A percentile compares a stretch with the other conserved stretches of the same genome.
phyloP scores from a whole-genome alignment of 768 basidiomycete genomes.

The Auriscalpium orientale region DNA sequence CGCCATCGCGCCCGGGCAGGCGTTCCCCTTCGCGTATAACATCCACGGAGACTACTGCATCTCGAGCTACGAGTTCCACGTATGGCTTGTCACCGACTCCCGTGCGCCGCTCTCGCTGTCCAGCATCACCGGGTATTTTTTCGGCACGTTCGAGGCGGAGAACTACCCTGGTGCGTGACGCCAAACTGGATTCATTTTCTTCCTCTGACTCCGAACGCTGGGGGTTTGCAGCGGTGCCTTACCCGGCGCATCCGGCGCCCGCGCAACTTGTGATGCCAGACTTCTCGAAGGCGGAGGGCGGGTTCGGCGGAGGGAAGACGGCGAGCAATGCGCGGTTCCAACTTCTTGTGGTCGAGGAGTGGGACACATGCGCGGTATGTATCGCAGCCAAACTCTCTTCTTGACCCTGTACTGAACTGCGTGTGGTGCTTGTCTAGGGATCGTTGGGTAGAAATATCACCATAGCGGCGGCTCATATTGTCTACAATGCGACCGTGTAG shows the following conservation, averaged over 20 bases:
- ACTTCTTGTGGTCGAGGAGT: slow-evolving; percentile 37
- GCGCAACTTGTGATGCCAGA: slow-evolving; percentile 36
- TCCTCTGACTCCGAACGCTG: background rate
- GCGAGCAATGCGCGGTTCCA: slow-evolving; percentile 28
- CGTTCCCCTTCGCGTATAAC: slow-evolving; percentile 34
- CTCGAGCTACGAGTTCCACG: slow-evolving; percentile 35
- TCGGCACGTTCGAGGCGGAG: slow-evolving; percentile 35
- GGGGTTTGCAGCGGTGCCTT: slow-evolving; percentile 31
- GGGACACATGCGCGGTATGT: slow-evolving; percentile 29
- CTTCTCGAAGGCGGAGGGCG: slow-evolving; percentile 33
- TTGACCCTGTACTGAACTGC: no score
- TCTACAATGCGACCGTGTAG: slow-evolving; percentile 19
- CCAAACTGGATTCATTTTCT: no score
- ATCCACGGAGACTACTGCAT: slow-evolving; percentile 34
- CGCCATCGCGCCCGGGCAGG: slow-evolving; percentile 30
- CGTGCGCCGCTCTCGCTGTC: slow-evolving; percentile 21
- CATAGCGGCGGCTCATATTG: slow-evolving; percentile 13
- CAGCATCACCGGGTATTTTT: slow-evolving; percentile 32
- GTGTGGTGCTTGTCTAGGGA: slow-evolving; percentile 7
- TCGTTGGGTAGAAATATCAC: slow-evolving; percentile 16
- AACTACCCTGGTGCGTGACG: slow-evolving; percentile 34
- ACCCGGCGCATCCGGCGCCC: slow-evolving; percentile 32
- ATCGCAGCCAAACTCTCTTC: no score
- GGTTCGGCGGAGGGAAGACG: slow-evolving; percentile 28
- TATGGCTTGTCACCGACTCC: slow-evolving; percentile 30